Evolutionary conservation across 306 rosid genomes (phyloP), one percentile per base, ranked within the genome.

Genomic region (Fagus sylvatica): DNA sequence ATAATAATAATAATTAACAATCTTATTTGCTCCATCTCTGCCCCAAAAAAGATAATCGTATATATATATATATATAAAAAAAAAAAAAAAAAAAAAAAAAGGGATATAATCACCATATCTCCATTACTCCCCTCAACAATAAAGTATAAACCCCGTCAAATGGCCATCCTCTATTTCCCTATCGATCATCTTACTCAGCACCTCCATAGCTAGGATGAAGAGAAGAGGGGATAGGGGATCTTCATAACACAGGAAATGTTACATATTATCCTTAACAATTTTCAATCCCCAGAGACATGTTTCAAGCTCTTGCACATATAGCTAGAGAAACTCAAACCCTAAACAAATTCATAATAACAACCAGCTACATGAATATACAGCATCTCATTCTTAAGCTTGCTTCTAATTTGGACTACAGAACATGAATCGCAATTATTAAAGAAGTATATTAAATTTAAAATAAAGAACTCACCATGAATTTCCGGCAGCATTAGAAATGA

Each of bases 401-500:
- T 12, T 22, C 5, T 34, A 48, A 68, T 17, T 37, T 51, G 43
- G 51, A 53, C 39, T 6, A 57, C 41, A 22, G 67, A 70, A 66
- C 51, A 75, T 4, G 4, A 49, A 53, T 59, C 17, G 11, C 1
- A 11, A 1, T 59, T 15, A 40, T 55, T 34, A 19, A 65, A 37
- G 32, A 65, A 39, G 15, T 10, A 62, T 4, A 62, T 60, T 60
- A 60, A 62, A 62, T 36, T 2, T 7, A 17, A 7, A 36, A 17
- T 36, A 22, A 57, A 49, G 76, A n/a, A 76, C 88, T 2, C 77
- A 90, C 98, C 98, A 94, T 65, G 98, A 94, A 84, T 85, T 94
- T 79, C 98, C 98, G 61, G 98, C 97, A 33, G 97, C 97, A 78
- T 94, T 92, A 75, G 98, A 94, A 83, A 94, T 92, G 74, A 94